Percentiles rank a stretch among this genome's conserved stretches.
These are phyloP conservation scores for Sarocladiaceae sp. DNA, from an alignment of 2,329 filamentous ascomycete species.

Conservation along the genomic window DNA sequence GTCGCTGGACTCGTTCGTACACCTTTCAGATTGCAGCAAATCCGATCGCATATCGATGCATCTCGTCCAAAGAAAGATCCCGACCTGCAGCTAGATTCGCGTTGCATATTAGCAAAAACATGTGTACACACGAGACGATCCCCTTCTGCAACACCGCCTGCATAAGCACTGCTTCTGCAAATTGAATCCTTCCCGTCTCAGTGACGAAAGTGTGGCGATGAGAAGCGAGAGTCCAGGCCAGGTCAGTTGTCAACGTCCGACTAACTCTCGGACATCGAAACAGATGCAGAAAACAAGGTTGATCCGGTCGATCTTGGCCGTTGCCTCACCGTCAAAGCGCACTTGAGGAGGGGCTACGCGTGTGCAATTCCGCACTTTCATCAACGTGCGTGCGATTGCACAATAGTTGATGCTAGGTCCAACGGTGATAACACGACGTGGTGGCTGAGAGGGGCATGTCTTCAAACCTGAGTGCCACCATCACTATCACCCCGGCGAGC, in stretches of 20 bases:
- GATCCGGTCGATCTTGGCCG: slow-evolving; percentile 5
- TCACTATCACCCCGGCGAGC: not conserved
- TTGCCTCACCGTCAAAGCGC: not conserved
- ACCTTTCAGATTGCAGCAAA: no score
- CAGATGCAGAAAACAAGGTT: slow-evolving; percentile 8
- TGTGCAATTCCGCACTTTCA: not conserved
- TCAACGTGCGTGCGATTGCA: no score
- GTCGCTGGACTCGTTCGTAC: no score
- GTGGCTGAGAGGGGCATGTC: slow-evolving; percentile 1
- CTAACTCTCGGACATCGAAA: not conserved
- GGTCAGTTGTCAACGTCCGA: no score
- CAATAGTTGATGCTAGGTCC: not conserved
- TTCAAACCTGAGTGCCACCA: not conserved
- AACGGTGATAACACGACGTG: not conserved
- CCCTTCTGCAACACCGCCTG: not conserved
- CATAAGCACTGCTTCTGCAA: no score
- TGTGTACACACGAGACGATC: not conserved
- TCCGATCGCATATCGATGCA: slow-evolving; percentile 1
- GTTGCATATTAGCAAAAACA: not conserved
- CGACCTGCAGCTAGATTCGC: not conserved
- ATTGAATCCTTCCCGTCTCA: not conserved
- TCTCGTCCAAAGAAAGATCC: not conserved
- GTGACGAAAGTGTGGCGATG: slow-evolving; percentile 3
- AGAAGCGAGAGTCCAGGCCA: not conserved
- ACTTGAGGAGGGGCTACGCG: not conserved